phyloP scores from a whole-genome alignment of 2,329 filamentous ascomycete genomes.

The Coniochaeta sp. region DNA sequence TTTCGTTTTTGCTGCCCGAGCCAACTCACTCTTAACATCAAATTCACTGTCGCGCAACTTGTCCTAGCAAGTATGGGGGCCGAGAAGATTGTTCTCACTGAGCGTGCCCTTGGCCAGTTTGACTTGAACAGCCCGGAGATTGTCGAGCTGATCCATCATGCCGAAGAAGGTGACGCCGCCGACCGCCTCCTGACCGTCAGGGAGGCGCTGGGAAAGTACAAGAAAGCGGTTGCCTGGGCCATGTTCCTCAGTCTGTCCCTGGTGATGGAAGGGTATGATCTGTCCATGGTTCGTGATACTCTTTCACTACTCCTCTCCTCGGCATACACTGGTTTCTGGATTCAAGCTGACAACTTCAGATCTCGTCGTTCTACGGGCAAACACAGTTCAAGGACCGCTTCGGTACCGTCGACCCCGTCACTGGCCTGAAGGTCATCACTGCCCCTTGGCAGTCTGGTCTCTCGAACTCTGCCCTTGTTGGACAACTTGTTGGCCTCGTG shows the following conservation, averaged over 20 bases:
- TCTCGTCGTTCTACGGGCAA: conserved; percentile 24
- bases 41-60: too few relatives aligned
- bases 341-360: conserved; percentile 8
- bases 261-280: conserved; percentile 26
- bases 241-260: conserved; percentile 18
- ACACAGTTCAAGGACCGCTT: conserved; percentile 21
- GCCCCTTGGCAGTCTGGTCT: conserved; percentile 39
- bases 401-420: conserved; percentile 13
- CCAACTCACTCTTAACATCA: neutral
- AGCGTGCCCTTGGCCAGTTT: conserved; percentile 6
- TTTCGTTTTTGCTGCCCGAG: too few relatives aligned
- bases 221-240: conserved; percentile 22
- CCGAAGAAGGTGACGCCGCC: conserved; percentile 10
- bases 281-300: conserved; percentile 24
- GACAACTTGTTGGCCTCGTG: conserved; percentile 35
- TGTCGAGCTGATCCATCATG: conserved; percentile 10
- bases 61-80: neutral
- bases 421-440: conserved; percentile 29
- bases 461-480: conserved; percentile 33
- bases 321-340: too few relatives aligned
- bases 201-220: conserved; percentile 18
- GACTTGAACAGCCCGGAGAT: conserved; percentile 8
- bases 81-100: conserved; percentile 3
- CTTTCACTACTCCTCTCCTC: too few relatives aligned
- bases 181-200: conserved; percentile 17